Conservation (phyloP, 2,329 filamentous ascomycete species). For the Bertia moriformis region DNA sequence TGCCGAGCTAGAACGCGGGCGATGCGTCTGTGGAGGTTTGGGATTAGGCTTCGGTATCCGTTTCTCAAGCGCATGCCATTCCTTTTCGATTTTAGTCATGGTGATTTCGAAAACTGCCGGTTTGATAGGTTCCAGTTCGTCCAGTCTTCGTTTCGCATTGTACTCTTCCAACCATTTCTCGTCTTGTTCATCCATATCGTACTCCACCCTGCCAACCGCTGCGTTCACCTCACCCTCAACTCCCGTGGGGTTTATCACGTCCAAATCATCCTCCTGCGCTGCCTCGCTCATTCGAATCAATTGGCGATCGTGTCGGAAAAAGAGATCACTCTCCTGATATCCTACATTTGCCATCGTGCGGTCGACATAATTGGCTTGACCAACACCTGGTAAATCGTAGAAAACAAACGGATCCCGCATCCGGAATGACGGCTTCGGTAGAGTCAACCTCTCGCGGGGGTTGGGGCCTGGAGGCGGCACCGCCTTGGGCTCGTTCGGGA, state of each 20-base stretch:
- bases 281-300: conserved; percentile 48
- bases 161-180: conserved; percentile 85
- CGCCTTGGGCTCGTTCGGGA: conserved; percentile 36
- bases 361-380: conserved; percentile 83
- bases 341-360: conserved; percentile 91
- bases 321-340: conserved; percentile 89
- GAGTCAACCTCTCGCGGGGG: conserved; percentile 27
- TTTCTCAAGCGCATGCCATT: conserved; percentile 93
- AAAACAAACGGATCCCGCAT: conserved; percentile 27
- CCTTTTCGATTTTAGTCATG: conserved; percentile 97
- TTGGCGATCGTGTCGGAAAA: conserved; percentile 60
- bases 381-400: conserved; percentile 26
- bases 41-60: conserved; percentile 93
- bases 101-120: conserved; percentile 93
- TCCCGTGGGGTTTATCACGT: conserved; percentile 3
- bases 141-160: conserved; percentile 61
- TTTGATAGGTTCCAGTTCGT: conserved; percentile 69
- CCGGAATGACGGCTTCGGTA: conserved; percentile 29
- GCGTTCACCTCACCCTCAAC: conserved; percentile 4
- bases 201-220: conserved; percentile 68
- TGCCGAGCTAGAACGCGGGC: conserved; percentile 82
- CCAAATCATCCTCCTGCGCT: conserved; percentile 41
- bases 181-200: conserved; percentile 99
- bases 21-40: conserved; percentile 86
- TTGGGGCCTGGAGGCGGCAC: conserved; percentile 30